phyloP scores from a whole-genome alignment of 305 asterid species.

The Fraxinus platypoda region DNA sequence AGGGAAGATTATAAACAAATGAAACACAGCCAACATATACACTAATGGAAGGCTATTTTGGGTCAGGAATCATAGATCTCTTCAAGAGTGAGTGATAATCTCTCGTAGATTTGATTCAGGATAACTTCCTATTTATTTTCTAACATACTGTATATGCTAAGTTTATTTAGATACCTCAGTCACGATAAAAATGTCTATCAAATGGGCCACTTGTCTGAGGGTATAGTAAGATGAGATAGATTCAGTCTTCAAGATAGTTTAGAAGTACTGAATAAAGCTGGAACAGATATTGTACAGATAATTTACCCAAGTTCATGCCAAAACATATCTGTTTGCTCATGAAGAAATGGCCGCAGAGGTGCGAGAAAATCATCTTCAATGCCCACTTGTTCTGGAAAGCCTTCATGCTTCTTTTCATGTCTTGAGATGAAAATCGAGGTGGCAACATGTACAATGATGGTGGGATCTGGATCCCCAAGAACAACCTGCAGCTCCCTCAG shows the following conservation, averaged over 20 bases:
- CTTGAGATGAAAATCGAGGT: slow-evolving; percentile 43
- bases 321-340: slow-evolving; percentile 40
- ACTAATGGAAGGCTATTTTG: neutral
- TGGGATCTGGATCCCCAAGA: slow-evolving; percentile 61
- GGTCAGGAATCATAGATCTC: neutral
- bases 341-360: slow-evolving; percentile 52
- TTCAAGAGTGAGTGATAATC: neutral
- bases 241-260: neutral
- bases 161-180: neutral
- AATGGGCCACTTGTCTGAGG: neutral
- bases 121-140: neutral
- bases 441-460: slow-evolving; percentile 54
- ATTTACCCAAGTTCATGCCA: slow-evolving; percentile 64
- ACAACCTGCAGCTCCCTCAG: slow-evolving; percentile 57
- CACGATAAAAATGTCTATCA: neutral
- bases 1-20: neutral
- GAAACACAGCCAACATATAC: neutral
- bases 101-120: neutral
- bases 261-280: neutral
- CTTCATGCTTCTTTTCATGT: slow-evolving; percentile 23
- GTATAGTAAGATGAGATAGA: neutral
- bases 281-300: neutral
- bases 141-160: neutral
- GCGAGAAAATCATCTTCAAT: slow-evolving; percentile 40
- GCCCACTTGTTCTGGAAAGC: slow-evolving; percentile 18